Percentiles rank a stretch among this genome's conserved stretches.
phyloP scores from a whole-genome alignment of 2,329 filamentous ascomycete genomes.

The Penicillium sp. region DNA sequence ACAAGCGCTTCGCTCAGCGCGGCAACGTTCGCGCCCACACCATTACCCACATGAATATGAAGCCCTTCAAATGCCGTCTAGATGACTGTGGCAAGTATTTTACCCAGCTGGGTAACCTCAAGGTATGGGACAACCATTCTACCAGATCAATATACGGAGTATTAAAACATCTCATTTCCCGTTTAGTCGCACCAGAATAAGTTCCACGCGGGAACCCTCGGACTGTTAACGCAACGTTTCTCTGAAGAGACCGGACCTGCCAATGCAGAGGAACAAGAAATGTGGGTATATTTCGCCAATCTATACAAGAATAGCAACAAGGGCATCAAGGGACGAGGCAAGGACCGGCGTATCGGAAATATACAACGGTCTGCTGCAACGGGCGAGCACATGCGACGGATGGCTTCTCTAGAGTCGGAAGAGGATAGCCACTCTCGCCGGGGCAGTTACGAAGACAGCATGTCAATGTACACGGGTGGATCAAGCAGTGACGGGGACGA shows the following conservation, averaged over 20 bases:
- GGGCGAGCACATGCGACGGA: conserved; percentile 14
- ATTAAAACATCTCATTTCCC: background rate
- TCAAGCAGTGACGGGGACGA: conserved; percentile 37
- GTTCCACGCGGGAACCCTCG: conserved; percentile 76
- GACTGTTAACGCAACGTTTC: conserved; percentile 69
- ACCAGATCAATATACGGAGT: background rate
- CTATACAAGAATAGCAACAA: conserved; percentile 99
- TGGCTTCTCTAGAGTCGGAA: conserved; percentile 22
- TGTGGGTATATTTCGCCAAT: conserved; percentile 79
- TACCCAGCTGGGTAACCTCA: conserved; percentile 87
- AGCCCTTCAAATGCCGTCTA: conserved; percentile 77
- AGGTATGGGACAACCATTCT: conserved; percentile 53
- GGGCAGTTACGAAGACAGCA: conserved; percentile 27
- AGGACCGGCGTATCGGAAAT: conserved; percentile 59
- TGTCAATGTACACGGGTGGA: conserved; percentile 30
- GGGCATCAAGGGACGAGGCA: conserved; percentile 93
- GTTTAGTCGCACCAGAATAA: conserved; percentile 84
- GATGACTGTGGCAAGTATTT: conserved; percentile 85
- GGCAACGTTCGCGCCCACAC: conserved; percentile 83
- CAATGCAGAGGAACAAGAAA: conserved; percentile 66
- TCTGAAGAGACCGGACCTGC: conserved; percentile 63
- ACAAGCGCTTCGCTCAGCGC: conserved; percentile 78
- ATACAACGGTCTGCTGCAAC: conserved; percentile 24
- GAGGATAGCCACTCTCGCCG: conserved; percentile 26
- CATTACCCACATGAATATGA: conserved; percentile 73